Percentiles rank a stretch among this genome's conserved stretches.
Conservation (phyloP, 306 rosid species). For the Boehmeria nivea region DNA sequence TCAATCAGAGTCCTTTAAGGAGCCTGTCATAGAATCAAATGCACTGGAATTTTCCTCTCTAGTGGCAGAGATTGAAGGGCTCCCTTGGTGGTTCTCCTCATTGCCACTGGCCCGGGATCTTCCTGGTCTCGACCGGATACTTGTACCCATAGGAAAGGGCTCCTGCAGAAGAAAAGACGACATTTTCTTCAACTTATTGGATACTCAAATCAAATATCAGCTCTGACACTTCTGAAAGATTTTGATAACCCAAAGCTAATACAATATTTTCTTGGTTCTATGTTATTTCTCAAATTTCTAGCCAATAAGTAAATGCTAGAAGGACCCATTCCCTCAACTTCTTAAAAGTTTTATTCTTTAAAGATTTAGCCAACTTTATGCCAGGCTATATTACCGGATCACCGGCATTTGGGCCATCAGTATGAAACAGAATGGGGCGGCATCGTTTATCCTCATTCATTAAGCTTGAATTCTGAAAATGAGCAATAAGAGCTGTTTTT, state of each 20-base stretch:
- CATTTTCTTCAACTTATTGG: background rate
- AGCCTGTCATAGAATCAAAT: constrained; percentile 20
- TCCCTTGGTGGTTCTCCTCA: constrained; percentile 48
- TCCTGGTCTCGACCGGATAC: constrained; percentile 59
- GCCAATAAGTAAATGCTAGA: background rate
- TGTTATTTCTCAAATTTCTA: background rate
- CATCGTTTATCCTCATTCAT: constrained; percentile 82
- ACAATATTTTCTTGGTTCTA: background rate
- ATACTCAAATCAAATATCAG: background rate
- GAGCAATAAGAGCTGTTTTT: constrained; percentile 71
- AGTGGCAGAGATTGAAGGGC: constrained; percentile 34
- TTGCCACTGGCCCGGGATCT: constrained; percentile 43
- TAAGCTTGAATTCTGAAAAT: constrained; percentile 82
- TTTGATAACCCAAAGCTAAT: background rate
- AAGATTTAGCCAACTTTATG: background rate
- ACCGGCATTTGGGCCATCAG: constrained; percentile 86
- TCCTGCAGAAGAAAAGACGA: constrained; percentile 50
- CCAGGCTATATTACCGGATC: constrained; percentile 52
- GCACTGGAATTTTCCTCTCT: constrained; percentile 56
- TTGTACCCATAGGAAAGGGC: constrained; percentile 78
- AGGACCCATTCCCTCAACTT: background rate
- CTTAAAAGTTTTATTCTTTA: background rate
- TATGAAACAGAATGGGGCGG: constrained; percentile 83
- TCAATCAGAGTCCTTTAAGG: constrained; percentile 29
- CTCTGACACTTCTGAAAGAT: background rate